phyloP scores from a whole-genome alignment of 441 rosid genomes.

The Raphanus hybrid region DNA sequence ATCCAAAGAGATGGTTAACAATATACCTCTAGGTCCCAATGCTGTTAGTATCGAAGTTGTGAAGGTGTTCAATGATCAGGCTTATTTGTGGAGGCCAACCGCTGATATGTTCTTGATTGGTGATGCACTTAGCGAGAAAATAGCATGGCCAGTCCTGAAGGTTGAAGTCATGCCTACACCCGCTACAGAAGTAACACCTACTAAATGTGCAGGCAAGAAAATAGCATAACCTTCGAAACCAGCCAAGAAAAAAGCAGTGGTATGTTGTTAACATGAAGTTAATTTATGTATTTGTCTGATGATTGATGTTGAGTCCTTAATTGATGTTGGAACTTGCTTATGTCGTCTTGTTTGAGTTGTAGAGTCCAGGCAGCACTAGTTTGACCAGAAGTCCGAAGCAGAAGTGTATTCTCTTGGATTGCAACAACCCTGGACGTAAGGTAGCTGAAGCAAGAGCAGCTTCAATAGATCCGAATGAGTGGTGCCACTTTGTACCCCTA shows the following conservation, averaged over 20 bases:
- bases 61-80: conserved; percentile 5
- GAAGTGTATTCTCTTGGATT: not conserved
- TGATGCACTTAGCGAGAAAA: conserved; percentile 19
- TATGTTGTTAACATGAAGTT: too few relatives aligned
- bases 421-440: not conserved
- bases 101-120: not conserved
- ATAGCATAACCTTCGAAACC: too few relatives aligned
- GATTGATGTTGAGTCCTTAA: too few relatives aligned
- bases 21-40: not conserved
- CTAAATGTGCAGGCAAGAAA: too few relatives aligned
- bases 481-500: not conserved
- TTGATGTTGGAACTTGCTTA: not conserved
- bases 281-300: too few relatives aligned
- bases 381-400: not conserved
- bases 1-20: not conserved
- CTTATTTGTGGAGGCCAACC: not conserved
- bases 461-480: not conserved
- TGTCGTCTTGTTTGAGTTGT: not conserved
- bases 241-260: too few relatives aligned
- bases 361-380: not conserved
- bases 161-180: not conserved
- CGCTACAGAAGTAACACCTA: not conserved
- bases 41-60: not conserved
- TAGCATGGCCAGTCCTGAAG: conserved; percentile 1
- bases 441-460: not conserved